Percentiles rank a stretch among this genome's conserved stretches.
phyloP scores from a whole-genome alignment of 2,329 filamentous ascomycete species.

The Drechslera avenae region DNA sequence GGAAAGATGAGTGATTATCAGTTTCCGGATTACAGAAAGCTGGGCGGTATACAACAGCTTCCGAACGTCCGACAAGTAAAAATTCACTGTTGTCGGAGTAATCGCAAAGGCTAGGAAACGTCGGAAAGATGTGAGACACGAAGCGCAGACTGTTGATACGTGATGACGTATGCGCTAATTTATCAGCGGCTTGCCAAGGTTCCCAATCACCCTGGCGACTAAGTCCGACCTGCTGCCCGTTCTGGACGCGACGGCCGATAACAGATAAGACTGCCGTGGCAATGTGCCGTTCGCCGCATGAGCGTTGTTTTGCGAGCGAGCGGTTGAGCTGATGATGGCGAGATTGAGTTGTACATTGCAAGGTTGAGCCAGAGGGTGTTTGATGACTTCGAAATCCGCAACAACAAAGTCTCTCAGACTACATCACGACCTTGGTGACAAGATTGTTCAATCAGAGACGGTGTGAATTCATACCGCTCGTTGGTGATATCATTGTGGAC shows the following conservation, averaged over 20 bases:
- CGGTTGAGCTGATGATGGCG: no score
- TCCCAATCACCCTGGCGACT: neutral
- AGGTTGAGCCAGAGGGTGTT: no score
- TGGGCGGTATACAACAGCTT: neutral
- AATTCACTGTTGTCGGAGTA: neutral
- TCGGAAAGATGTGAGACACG: slow-evolving; percentile 15
- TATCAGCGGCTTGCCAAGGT: slow-evolving; percentile 17
- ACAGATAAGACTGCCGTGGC: neutral
- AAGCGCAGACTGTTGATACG: slow-evolving; percentile 4
- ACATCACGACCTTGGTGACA: neutral
- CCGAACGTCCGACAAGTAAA: neutral
- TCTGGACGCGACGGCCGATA: no score
- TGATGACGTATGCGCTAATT: slow-evolving; percentile 23
- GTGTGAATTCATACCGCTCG: slow-evolving; percentile 43
- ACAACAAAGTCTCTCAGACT: neutral
- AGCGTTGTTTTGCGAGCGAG: no score
- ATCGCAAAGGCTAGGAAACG: slow-evolving; percentile 5
- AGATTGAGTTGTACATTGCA: no score
- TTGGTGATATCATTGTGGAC: slow-evolving; percentile 20
- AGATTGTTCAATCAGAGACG: slow-evolving; percentile 20
- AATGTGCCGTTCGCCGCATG: neutral
- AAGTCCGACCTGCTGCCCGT: no score
- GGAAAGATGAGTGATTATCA: slow-evolving; percentile 2
- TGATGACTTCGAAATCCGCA: no score
- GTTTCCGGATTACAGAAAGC: neutral